Percentiles rank a stretch among this genome's conserved stretches.
Conservation (phyloP, 164 flowering plant species). For the Annona squamosa region DNA sequence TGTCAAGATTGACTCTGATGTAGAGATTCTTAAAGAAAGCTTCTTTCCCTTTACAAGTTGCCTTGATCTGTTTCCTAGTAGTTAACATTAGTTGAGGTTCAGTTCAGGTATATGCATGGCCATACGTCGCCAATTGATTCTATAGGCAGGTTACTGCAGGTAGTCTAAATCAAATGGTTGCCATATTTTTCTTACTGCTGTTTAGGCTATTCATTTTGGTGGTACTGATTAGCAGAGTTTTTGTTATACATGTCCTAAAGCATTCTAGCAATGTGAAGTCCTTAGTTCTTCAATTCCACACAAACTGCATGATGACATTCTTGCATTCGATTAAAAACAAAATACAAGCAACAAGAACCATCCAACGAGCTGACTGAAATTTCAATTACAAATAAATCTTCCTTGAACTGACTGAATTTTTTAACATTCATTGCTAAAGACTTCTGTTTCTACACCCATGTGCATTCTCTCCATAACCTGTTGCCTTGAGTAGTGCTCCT, state of each 20-base stretch:
- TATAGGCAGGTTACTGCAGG: not conserved
- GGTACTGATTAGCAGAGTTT: not conserved
- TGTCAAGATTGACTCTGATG: not conserved
- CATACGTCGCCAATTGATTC: not conserved
- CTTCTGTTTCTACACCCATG: slow-evolving; percentile 21
- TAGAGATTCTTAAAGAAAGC: not conserved
- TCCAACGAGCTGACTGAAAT: not conserved
- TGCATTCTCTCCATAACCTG: slow-evolving; percentile 85
- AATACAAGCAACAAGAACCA: not conserved
- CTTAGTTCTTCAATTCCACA: not conserved
- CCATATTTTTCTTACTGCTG: not conserved
- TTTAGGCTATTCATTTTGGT: not conserved
- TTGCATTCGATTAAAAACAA: slow-evolving; percentile 1
- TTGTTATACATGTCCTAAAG: not conserved
- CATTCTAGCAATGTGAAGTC: not conserved
- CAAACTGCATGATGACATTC: not conserved
- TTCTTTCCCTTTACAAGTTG: not conserved
- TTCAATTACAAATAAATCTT: not conserved
- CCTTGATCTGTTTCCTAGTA: not conserved
- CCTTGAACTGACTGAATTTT: not conserved
- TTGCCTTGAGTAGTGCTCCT: slow-evolving; percentile 66
- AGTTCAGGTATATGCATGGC: not conserved
- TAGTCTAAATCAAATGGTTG: not conserved
- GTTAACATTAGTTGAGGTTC: no score
- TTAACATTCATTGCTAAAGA: not conserved